These are phyloP conservation scores for Yamadazyma nakazawae DNA, from an alignment of 805 yeast species.

Conservation along the genomic window DNA sequence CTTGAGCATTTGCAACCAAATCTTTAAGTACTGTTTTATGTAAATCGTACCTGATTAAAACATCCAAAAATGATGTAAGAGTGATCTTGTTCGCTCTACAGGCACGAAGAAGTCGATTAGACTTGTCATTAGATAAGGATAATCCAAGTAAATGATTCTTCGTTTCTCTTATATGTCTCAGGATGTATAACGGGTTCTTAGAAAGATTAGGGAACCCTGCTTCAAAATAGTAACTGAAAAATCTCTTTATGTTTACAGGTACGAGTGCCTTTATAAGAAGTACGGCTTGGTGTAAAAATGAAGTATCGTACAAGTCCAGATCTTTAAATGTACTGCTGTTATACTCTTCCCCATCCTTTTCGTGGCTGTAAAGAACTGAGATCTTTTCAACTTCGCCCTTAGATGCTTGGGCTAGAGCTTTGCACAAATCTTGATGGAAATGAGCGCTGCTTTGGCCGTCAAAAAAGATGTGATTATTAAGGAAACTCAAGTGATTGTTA, in stretches of 20 bases:
- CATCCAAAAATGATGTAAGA: slow-evolving; percentile 10
- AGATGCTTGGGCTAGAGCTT: background rate
- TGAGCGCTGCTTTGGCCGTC: slow-evolving; percentile 32
- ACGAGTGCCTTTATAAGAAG: background rate
- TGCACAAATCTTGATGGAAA: slow-evolving; percentile 24
- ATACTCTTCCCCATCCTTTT: too few species aligned
- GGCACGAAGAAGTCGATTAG: background rate
- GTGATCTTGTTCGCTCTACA: slow-evolving; percentile 6
- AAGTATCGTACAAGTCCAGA: too few species aligned
- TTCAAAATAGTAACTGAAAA: slow-evolving; percentile 1
- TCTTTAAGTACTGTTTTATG: slow-evolving; percentile 5
- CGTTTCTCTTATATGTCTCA: too few species aligned
- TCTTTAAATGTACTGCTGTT: too few species aligned
- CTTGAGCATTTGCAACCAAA: background rate
- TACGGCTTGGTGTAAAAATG: too few species aligned
- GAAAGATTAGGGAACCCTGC: slow-evolving; percentile 6
- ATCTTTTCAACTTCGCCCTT: background rate
- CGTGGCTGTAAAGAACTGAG: background rate
- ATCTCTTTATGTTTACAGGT: background rate
- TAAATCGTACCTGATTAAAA: slow-evolving; percentile 9
- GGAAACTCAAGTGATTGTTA: slow-evolving; percentile 19
- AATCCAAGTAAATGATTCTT: too few species aligned
- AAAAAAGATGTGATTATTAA: slow-evolving; percentile 26
- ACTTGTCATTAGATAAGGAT: background rate
- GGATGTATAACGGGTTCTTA: slow-evolving; percentile 3